Evolutionary conservation across 1,139 yeast genomes (phyloP), one percentile per base, ranked within the genome.

Genomic region (Debaryomycetaceae sp.): DNA sequence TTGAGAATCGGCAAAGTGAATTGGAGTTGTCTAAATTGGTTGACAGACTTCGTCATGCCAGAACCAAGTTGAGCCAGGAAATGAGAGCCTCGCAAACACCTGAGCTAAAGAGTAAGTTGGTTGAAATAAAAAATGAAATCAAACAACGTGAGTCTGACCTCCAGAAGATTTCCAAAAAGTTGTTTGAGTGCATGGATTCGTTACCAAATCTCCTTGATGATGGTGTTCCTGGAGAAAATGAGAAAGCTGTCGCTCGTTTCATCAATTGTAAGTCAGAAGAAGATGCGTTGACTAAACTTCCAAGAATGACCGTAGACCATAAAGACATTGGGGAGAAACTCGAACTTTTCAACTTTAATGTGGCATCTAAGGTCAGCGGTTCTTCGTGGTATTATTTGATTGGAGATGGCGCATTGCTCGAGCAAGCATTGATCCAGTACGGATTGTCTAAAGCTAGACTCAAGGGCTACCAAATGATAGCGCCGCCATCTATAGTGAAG

Each of bases 401-500:
- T 2, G 90, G 90, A 14, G 96, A 87, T 52, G 97, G 96, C 7
- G 98, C 97, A 0, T 68, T 84, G 37, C 66, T 95, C 37, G 99
- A 95, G 58, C 95, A 87, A 57, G 99, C 99, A 0, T 70, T 95
- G 45, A 80, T 91, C 1, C 93, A 87, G 51, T 90, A 84, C 60
- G 84, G 95, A 0, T 63, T 93, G 44, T 69, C 77, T 14, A 68
- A 73, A 45, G 96, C 97, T 2, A 71, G 88, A 37, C 57, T 65
- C 37, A 62, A 71, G 6, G 97, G 96, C 0, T 95, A 87, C 66
- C 64, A 66, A 34, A 76, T 85, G 76, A 81, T 84, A 9, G 66
- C 81, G 6, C 97, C 99, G 1, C 99, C 99, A 1, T 80, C 95
- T 1, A 79, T 93, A 23, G 96, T 91, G 1, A 80, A 87, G 50